These are phyloP conservation scores for Knoxia roxburghii DNA, from an alignment of 257 asterid species.

Conservation along the genomic window DNA sequence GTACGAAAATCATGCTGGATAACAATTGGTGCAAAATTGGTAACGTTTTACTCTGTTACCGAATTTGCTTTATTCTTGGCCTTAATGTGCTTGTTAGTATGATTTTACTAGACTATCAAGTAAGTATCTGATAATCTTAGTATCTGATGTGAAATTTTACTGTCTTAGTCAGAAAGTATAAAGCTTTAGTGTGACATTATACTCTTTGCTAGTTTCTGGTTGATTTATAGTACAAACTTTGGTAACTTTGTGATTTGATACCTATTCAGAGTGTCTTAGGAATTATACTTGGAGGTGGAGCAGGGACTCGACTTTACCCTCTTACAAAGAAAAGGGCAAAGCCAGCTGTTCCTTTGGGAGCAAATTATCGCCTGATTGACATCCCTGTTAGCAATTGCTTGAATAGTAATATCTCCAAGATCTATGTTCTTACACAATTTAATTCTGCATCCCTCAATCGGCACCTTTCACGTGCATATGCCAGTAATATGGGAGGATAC, in stretches of 20 bases:
- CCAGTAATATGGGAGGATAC: conserved; percentile 88
- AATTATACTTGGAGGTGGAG: conserved; percentile 93
- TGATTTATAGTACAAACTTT: background rate
- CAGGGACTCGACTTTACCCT: conserved; percentile 94
- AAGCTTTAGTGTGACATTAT: no score
- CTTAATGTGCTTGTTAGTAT: background rate
- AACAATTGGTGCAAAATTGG: background rate
- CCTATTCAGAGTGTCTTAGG: conserved; percentile 79
- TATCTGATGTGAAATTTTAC: background rate
- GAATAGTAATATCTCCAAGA: conserved; percentile 84
- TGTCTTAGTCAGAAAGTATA: background rate
- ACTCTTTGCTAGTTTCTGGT: background rate
- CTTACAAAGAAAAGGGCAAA: conserved; percentile 90
- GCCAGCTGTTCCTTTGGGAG: conserved; percentile 98
- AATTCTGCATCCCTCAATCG: conserved; percentile 97
- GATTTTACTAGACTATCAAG: background rate
- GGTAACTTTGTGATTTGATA: background rate
- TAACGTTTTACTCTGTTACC: background rate
- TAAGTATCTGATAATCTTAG: background rate
- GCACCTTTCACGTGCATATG: conserved; percentile 89
- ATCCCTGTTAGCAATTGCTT: conserved; percentile 97
- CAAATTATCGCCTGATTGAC: conserved; percentile 83
- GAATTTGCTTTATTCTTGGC: background rate
- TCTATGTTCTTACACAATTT: conserved; percentile 92
- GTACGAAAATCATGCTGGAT: background rate